A percentile compares a stretch with the other conserved stretches of the same genome.
Conservation (phyloP, 1,284 basidiomycete species). For the Pterulicium gracile region DNA sequence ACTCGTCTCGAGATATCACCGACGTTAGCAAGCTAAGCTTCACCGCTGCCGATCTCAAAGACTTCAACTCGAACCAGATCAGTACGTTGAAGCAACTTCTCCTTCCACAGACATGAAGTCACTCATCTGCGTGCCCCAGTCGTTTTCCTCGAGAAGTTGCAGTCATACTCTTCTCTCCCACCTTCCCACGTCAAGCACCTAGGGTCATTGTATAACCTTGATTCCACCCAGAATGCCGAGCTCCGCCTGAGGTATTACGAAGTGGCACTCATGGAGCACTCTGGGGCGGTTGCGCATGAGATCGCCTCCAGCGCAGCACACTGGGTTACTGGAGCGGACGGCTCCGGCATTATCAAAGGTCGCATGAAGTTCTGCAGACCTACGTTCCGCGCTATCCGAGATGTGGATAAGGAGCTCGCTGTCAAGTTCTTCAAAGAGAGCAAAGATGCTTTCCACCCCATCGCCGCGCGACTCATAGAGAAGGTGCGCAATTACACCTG, state of each 20-base stretch:
- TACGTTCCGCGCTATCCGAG: constrained; percentile 40
- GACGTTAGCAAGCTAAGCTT: constrained; percentile 41
- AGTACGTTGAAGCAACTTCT: constrained; percentile 25
- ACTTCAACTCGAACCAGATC: constrained; percentile 60
- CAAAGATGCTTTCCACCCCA: constrained; percentile 63
- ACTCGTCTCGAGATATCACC: constrained; percentile 41
- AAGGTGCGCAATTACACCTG: constrained; percentile 44
- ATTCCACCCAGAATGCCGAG: constrained; percentile 54
- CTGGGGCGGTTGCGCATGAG: constrained; percentile 33
- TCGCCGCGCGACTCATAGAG: constrained; percentile 62
- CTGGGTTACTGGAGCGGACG: constrained; percentile 63
- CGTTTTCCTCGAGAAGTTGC: constrained; percentile 66
- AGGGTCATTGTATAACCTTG: constrained; percentile 42
- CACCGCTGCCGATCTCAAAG: constrained; percentile 38
- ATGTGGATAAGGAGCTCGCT: constrained; percentile 56
- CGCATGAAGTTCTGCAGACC: constrained; percentile 81
- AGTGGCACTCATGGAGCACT: constrained; percentile 42
- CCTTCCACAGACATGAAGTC: not conserved
- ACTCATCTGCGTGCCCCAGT: constrained; percentile 33
- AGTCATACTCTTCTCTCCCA: constrained; percentile 44
- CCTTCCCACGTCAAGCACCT: constrained; percentile 42
- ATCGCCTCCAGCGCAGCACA: constrained; percentile 42
- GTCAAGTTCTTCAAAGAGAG: constrained; percentile 40
- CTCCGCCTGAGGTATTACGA: constrained; percentile 65
- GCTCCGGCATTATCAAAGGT: constrained; percentile 51